Evolutionary conservation across 352 stramenopile genomes (phyloP).

Genomic region (Globisporangium splendens): DNA sequence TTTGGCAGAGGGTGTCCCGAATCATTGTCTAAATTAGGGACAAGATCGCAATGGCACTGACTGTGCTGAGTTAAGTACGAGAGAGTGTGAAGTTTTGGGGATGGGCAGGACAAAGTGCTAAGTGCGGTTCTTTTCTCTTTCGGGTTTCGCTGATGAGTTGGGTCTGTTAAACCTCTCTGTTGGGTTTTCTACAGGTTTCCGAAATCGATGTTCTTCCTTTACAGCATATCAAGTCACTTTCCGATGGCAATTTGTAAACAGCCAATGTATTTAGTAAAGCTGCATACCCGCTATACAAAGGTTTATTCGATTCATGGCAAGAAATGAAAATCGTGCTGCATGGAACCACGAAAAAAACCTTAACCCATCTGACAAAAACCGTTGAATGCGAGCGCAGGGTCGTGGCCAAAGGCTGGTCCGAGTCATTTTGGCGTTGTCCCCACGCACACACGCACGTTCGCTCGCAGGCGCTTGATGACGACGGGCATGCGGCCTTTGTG

Average conservation of each 20-base stretch:
- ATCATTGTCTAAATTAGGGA: not conserved
- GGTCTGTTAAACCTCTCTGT: not conserved
- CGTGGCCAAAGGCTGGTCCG: not conserved
- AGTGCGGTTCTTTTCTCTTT: not conserved
- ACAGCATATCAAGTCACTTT: too few relatives aligned
- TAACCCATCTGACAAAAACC: not conserved
- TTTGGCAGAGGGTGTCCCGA: too few relatives aligned
- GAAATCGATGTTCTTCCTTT: not conserved
- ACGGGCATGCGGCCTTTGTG: slow-evolving; percentile 5
- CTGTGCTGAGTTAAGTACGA: not conserved
- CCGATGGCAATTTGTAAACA: too few relatives aligned
- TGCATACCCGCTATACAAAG: not conserved
- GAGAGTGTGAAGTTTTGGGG: not conserved
- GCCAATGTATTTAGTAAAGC: too few relatives aligned
- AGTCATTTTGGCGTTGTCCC: not conserved
- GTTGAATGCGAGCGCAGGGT: not conserved
- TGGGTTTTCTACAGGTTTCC: not conserved
- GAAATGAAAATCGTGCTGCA: not conserved
- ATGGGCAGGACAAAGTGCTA: not conserved
- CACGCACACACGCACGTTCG: too few relatives aligned
- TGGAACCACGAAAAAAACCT: not conserved
- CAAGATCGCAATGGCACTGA: not conserved
- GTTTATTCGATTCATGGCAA: not conserved
- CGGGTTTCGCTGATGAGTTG: not conserved
- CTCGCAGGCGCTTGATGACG: slow-evolving; percentile 11